Conservation (phyloP, 805 yeast genomes). For the Monosporozyma servazzii region DNA sequence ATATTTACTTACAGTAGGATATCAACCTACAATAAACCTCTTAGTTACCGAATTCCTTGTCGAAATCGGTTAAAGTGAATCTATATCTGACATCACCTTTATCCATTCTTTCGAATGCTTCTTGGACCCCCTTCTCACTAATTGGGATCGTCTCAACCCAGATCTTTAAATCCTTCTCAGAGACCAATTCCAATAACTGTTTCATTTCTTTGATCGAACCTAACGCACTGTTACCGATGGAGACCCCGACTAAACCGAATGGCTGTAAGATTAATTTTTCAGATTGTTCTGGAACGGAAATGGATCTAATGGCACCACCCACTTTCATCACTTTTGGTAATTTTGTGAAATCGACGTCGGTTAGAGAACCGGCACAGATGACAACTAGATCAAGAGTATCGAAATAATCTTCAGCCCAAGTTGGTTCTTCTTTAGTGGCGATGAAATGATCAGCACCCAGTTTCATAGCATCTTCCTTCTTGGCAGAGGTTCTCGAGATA, state of each 20-base stretch:
- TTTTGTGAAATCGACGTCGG: slow-evolving; percentile 32
- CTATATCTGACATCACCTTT: slow-evolving; percentile 47
- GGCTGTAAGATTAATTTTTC: slow-evolving; percentile 12
- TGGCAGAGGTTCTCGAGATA: slow-evolving; percentile 42
- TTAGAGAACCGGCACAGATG: slow-evolving; percentile 39
- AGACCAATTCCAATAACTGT: slow-evolving; percentile 41
- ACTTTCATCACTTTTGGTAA: slow-evolving; percentile 24
- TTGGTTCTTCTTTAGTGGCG: slow-evolving; percentile 43
- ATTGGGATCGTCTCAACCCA: slow-evolving; percentile 47
- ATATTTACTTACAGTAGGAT: neutral
- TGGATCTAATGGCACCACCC: slow-evolving; percentile 31
- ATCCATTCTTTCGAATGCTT: slow-evolving; percentile 40
- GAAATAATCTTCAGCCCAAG: slow-evolving; percentile 32
- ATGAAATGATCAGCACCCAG: slow-evolving; percentile 48
- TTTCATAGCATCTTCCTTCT: slow-evolving; percentile 40
- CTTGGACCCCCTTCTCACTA: slow-evolving; percentile 34
- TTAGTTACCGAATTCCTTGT: slow-evolving; percentile 25
- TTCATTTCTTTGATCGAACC: slow-evolving; percentile 41
- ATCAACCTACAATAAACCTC: neutral
- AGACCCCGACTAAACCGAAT: slow-evolving; percentile 18
- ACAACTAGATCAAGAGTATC: slow-evolving; percentile 40
- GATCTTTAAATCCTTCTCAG: slow-evolving; percentile 38
- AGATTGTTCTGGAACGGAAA: slow-evolving; percentile 16
- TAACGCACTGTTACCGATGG: slow-evolving; percentile 29
- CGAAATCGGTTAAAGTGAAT: slow-evolving; percentile 43